A percentile compares a stretch with the other conserved stretches of the same genome.
These are phyloP conservation scores for Phytophthora constricta DNA, from an alignment of 352 stramenopile genomes.

Conservation along the genomic window DNA sequence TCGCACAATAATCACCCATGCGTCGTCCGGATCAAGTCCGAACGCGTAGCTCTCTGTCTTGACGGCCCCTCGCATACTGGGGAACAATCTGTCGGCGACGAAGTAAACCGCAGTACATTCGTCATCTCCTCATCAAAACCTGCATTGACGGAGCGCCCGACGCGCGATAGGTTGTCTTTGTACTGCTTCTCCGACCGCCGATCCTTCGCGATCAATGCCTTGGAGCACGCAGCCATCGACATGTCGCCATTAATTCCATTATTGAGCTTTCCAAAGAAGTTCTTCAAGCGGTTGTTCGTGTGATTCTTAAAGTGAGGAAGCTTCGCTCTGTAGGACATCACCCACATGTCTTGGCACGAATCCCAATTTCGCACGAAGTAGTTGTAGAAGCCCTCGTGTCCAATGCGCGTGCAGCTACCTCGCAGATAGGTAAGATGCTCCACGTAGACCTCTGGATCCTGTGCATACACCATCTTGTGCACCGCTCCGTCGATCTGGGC, in stretches of 20 bases:
- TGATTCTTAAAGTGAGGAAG: slow-evolving; percentile 30
- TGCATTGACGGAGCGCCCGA: background rate
- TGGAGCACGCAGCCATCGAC: slow-evolving; percentile 11
- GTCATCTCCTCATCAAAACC: slow-evolving; percentile 34
- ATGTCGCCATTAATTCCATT: slow-evolving; percentile 1
- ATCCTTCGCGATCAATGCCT: slow-evolving; percentile 11
- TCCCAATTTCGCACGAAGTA: background rate
- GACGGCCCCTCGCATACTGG: slow-evolving; percentile 22
- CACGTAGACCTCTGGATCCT: background rate
- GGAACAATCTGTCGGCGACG: slow-evolving; percentile 23
- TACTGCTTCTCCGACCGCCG: slow-evolving; percentile 9
- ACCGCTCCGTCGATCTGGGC: slow-evolving; percentile 3
- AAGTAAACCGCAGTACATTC: slow-evolving; percentile 20
- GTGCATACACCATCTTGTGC: slow-evolving; percentile 29
- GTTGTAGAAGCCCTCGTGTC: background rate
- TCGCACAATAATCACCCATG: background rate
- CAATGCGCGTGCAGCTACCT: background rate
- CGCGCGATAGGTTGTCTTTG: background rate
- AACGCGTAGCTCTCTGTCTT: slow-evolving; percentile 3
- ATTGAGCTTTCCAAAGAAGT: slow-evolving; percentile 38
- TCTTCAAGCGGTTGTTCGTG: slow-evolving; percentile 42
- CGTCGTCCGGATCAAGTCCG: slow-evolving; percentile 5
- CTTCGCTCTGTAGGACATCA: slow-evolving; percentile 14
- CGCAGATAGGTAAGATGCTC: background rate
- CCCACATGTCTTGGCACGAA: slow-evolving; percentile 4